Percentiles rank a stretch among this genome's conserved stretches.
phyloP scores from a whole-genome alignment of 2,329 filamentous ascomycete genomes.

The Raffaelea deltoideospora region DNA sequence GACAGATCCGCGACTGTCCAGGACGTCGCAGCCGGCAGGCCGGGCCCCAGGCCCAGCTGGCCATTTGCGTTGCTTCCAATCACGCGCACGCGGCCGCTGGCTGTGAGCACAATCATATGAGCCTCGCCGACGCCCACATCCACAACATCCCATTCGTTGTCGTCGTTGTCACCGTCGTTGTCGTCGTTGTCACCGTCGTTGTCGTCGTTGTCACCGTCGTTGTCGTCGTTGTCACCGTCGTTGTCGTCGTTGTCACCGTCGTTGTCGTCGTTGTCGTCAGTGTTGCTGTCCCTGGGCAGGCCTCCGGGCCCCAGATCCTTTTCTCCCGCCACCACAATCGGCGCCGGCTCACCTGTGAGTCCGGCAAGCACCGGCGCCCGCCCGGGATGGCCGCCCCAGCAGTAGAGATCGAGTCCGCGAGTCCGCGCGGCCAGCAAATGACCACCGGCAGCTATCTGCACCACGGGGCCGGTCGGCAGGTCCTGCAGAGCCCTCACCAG shows the following conservation, averaged over 20 bases:
- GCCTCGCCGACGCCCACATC: constrained; percentile 43
- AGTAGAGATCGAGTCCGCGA: constrained; percentile 39
- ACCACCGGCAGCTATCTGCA: constrained; percentile 38
- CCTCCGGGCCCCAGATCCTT: no score
- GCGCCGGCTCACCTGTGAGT: constrained; percentile 20
- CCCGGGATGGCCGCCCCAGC: constrained; percentile 38
- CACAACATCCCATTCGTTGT: constrained; percentile 29
- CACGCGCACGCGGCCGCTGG: constrained; percentile 33
- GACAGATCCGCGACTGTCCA: constrained; percentile 22
- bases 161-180: constrained; percentile 25
- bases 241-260: no score
- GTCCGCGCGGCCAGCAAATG: constrained; percentile 45
- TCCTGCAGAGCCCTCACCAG: constrained; percentile 32
- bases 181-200: constrained; percentile 40
- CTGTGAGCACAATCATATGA: constrained; percentile 41
- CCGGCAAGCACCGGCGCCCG: constrained; percentile 11
- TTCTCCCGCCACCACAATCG: constrained; percentile 25
- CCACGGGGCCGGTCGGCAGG: constrained; percentile 34
- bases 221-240: no score
- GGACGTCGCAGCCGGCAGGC: constrained; percentile 1
- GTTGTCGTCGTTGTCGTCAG: no score
- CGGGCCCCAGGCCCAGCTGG: constrained; percentile 36
- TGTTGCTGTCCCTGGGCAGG: no score
- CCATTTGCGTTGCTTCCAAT: constrained; percentile 42
- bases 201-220: no score